A percentile compares a stretch with the other conserved stretches of the same genome.
phyloP scores from a whole-genome alignment of 2,329 filamentous ascomycete species.

The Fusarium citri region DNA sequence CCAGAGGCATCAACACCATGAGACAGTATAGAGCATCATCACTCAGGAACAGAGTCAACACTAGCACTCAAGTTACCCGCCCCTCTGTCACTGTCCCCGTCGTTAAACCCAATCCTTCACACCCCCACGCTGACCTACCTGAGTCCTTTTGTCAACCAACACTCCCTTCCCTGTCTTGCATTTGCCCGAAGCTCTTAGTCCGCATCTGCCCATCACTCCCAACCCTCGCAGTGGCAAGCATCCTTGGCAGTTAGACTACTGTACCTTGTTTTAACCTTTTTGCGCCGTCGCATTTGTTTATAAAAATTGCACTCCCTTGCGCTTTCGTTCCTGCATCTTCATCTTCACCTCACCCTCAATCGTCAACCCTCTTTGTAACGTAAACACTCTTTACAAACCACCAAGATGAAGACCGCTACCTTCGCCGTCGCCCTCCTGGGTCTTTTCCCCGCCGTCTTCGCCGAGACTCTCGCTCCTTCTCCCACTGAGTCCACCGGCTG shows the following conservation, averaged over 20 bases:
- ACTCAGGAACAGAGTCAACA: neutral
- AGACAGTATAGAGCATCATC: neutral
- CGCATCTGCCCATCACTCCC: neutral
- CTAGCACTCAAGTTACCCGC: neutral
- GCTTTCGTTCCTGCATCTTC: constrained; percentile 23
- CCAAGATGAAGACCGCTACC: constrained; percentile 42
- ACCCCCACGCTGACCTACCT: constrained; percentile 17
- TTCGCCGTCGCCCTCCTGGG: constrained; percentile 41
- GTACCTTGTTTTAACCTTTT: neutral
- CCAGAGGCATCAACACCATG: neutral
- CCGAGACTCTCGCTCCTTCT: constrained; percentile 30
- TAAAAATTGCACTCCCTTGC: constrained; percentile 4
- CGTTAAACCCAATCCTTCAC: neutral
- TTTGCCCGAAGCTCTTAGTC: neutral
- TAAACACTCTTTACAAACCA: constrained; percentile 8
- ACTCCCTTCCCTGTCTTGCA: constrained; percentile 11
- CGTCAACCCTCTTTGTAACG: neutral
- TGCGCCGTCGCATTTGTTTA: neutral
- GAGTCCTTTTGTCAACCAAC: neutral
- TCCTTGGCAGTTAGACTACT: neutral
- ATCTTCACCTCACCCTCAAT: neutral
- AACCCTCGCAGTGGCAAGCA: constrained; percentile 12
- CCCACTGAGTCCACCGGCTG: constrained; percentile 45
- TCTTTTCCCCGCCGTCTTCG: constrained; percentile 39
- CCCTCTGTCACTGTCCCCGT: neutral